Evolutionary conservation across 2,329 filamentous ascomycete genomes (phyloP), one percentile per base, ranked within the genome.

Genomic region (Fusarium pininemorale): DNA sequence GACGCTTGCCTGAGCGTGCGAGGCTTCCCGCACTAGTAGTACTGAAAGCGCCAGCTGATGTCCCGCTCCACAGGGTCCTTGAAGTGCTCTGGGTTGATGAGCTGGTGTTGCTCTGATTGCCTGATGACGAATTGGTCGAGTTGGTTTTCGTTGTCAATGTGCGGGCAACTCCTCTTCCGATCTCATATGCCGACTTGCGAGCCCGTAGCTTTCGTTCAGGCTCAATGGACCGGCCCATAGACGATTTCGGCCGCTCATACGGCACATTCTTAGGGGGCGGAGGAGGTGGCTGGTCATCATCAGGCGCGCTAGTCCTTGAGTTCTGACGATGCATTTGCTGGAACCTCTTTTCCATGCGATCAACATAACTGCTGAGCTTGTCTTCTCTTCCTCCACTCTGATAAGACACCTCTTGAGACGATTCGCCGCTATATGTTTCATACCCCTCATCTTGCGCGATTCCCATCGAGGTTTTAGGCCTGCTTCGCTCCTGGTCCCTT

Each of bases 1-100:
- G 87, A 69, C 91, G 80, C 75, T 87, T 82, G 79, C 92, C 92
- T 79, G 93, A 93, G 70, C 95, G 90, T 37, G 95, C 95, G 73
- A 97, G 90, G 83, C 96, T 98, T 61, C 95, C 96, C 22, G 96
- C 96, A 83, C 96, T 98, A 22, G 96, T 98, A 57, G 95, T 94
- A 81, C 96, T 98, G 82, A 98, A 94, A 18, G 90, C 96, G 57
- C 95, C 92, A 1, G 96, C 96, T 60, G 96, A 98, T 59, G 90
- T 88, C 7, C 96, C 96, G 81, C 96, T 98, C 96, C 98, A 98
- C 48, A 99, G 82, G 78, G 94, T 98, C 77, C 92, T 90, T 76
- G 92, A 91, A 22, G 94, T 98, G 80, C 90, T 91, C 75, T 93
- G 90, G 2, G 93, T 95, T 73, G 92, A 94, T 45, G 88, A 90